Percentiles rank a stretch among this genome's conserved stretches.
phyloP scores from a whole-genome alignment of 495 filamentous ascomycete species.

The Chaetomium cochliodes region DNA sequence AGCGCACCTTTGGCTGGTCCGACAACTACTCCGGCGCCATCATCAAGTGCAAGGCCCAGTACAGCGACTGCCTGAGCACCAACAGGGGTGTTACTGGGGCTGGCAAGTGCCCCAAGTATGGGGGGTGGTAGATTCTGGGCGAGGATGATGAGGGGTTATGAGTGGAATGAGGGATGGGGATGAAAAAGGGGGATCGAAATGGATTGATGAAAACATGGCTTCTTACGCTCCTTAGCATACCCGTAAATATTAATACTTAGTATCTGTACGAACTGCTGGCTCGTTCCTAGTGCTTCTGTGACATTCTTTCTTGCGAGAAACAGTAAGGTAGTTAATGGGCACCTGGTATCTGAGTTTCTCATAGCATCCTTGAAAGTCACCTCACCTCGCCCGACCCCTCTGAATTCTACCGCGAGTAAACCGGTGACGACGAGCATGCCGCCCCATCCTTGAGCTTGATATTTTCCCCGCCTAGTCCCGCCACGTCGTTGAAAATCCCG shows the following conservation, averaged over 20 bases:
- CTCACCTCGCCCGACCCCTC: no score
- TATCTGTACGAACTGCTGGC: neutral
- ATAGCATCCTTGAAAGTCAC: no score
- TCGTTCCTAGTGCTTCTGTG: neutral
- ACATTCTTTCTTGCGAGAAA: no score
- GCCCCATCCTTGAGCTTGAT: no score
- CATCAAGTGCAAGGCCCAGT: slow-evolving; percentile 24
- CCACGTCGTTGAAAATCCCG: no score
- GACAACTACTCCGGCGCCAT: slow-evolving; percentile 17
- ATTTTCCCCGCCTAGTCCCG: no score
- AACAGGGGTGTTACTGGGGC: slow-evolving; percentile 21
- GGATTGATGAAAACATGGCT: slow-evolving; percentile 12
- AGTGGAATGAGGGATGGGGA: neutral
- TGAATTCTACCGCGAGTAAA: no score
- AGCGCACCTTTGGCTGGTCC: slow-evolving; percentile 10
- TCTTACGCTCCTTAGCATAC: slow-evolving; percentile 22
- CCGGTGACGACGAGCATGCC: no score
- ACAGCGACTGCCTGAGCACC: slow-evolving; percentile 10
- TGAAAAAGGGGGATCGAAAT: neutral
- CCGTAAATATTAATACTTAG: slow-evolving; percentile 21
- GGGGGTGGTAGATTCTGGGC: slow-evolving; percentile 4
- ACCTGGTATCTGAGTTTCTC: no score
- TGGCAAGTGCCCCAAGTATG: slow-evolving; percentile 30
- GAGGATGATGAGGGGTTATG: neutral
- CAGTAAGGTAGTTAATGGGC: no score